Percentiles rank a stretch among this genome's conserved stretches.
These are phyloP conservation scores for Apodospora peruviana DNA, from an alignment of 495 filamentous ascomycete species.

Conservation along the genomic window DNA sequence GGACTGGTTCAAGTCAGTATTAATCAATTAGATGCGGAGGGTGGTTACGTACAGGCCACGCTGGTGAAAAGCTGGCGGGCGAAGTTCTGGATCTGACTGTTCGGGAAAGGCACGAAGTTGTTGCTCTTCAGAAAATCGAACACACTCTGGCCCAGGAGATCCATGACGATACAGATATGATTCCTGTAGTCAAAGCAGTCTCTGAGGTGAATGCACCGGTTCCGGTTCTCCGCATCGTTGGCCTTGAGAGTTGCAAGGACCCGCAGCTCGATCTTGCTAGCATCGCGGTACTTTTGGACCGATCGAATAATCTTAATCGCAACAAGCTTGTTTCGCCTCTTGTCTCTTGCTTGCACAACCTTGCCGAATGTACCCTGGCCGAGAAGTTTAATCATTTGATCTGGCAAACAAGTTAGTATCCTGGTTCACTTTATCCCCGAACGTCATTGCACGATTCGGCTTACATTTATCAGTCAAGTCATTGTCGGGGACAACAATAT, in stretches of 20 bases:
- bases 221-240: slow-evolving; percentile 87
- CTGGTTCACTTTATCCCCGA: neutral
- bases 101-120: slow-evolving; percentile 93
- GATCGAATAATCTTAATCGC: slow-evolving; percentile 98
- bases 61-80: slow-evolving; percentile 95
- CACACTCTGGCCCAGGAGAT: slow-evolving; percentile 90
- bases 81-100: slow-evolving; percentile 96
- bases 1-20: slow-evolving; percentile 52
- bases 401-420: slow-evolving; percentile 37
- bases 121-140: slow-evolving; percentile 98
- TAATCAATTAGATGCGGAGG: neutral
- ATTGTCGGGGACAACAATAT: slow-evolving; percentile 79
- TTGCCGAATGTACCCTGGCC: slow-evolving; percentile 98
- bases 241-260: slow-evolving; percentile 84
- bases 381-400: slow-evolving; percentile 79
- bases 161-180: slow-evolving; percentile 98
- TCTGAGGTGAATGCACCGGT: slow-evolving; percentile 93
- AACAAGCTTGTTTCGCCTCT: slow-evolving; percentile 65
- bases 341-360: slow-evolving; percentile 88
- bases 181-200: slow-evolving; percentile 98
- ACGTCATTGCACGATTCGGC: slow-evolving; percentile 26
- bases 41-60: slow-evolving; percentile 78
- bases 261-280: slow-evolving; percentile 90
- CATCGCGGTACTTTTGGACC: slow-evolving; percentile 96
- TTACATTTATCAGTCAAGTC: slow-evolving; percentile 84